Base-by-base conservation (phyloP, 2,329 filamentous ascomycete genomes). In the Aspergillus quadrilineatus region DNA sequence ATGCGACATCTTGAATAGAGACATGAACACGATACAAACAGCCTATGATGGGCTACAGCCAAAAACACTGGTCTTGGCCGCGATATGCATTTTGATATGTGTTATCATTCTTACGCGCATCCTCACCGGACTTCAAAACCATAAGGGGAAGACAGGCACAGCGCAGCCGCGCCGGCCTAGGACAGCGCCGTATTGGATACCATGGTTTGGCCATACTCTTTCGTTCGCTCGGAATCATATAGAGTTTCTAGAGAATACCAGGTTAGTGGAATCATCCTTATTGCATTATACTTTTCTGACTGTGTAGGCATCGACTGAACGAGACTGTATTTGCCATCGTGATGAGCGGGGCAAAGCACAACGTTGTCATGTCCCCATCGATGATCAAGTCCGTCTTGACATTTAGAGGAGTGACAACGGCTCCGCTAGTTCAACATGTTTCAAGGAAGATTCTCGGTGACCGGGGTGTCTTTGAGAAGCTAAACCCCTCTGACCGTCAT, bases 151-250 rank as follows among this genome's bases (percentile, higher is more conserved):
- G 17, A 54, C 52, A 47, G 44, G 61, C 45, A 47, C 63, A n/a
- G 63, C 64, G n/a, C 60, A 65, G 36, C 52, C 68, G 41, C 67
- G 67, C 61, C 71, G 70, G 53, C 76, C 82, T 58, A 79, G 79
- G 67, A 69, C 76, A 55, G 61, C 80, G 22, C 82, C 83, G 29
- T 87, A 87, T 69, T 87, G 82, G 81, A 67, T 87, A 6, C 84
- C 85, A 1, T 75, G 80, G 50, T 36, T 86, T 7, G 82, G 83
- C 39, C 82, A 87, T 72, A 74, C 79, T 6, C 63, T 80, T 41
- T 71, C 69, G 17, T 80, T 84, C 61, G 68, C 77, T 17, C 74
- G 78, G 64, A 67, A 78, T 41, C 75, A 77, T 48, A 70, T 79
- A 41, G 63, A 64, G 9, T 79, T 81, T 61, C 65, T 82, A 58